A percentile compares a stretch with the other conserved stretches of the same genome.
phyloP scores from a whole-genome alignment of 2,329 filamentous ascomycete genomes.

The Fusarium setosum region DNA sequence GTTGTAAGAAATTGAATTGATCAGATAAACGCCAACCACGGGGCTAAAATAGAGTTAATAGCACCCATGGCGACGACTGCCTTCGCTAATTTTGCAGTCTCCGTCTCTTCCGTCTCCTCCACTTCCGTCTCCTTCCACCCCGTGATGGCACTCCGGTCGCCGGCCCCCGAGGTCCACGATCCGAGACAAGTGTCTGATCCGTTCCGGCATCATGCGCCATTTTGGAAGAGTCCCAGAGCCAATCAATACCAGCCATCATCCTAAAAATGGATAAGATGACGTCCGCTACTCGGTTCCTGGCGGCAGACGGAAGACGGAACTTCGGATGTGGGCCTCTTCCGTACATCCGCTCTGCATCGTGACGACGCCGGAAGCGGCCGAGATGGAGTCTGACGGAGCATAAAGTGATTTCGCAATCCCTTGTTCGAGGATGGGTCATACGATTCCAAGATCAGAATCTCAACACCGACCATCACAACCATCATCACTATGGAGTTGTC shows the following conservation, averaged over 20 bases:
- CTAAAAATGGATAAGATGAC: slow-evolving; percentile 37
- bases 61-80: neutral
- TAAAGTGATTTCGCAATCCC: slow-evolving; percentile 45
- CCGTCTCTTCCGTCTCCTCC: neutral
- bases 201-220: slow-evolving; percentile 13
- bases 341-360: slow-evolving; percentile 12
- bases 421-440: slow-evolving; percentile 30
- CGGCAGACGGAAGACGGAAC: slow-evolving; percentile 43
- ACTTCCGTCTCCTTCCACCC: slow-evolving; percentile 16
- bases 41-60: slow-evolving; percentile 13
- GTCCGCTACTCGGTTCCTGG: slow-evolving; percentile 7
- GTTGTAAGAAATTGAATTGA: neutral
- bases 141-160: slow-evolving; percentile 1
- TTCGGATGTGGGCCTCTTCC: slow-evolving; percentile 41
- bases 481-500: slow-evolving; percentile 52
- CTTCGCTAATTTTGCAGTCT: neutral
- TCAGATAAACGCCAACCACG: neutral
- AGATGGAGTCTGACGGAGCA: slow-evolving; percentile 29
- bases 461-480: slow-evolving; percentile 1
- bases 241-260: slow-evolving; percentile 4
- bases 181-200: slow-evolving; percentile 20
- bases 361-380: slow-evolving; percentile 10
- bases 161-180: slow-evolving; percentile 1
- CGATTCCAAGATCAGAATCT: no score
- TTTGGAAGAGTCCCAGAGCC: slow-evolving; percentile 5